Percentiles rank a stretch among this genome's conserved stretches.
phyloP scores from a whole-genome alignment of 2,329 filamentous ascomycete genomes.

The Bipolaris gigantea region DNA sequence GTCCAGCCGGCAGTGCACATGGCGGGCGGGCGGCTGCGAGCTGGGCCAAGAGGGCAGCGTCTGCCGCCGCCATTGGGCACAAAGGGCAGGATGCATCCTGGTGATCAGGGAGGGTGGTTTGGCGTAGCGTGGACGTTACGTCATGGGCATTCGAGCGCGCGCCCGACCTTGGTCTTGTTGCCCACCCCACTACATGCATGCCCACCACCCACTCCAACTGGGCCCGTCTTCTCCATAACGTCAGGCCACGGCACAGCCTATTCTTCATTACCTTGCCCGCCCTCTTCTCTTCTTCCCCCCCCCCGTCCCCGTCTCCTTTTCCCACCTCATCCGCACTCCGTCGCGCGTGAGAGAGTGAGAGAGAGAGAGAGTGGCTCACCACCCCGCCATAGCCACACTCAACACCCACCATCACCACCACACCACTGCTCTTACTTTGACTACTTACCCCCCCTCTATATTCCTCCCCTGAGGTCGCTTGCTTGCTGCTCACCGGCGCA shows the following conservation, averaged over 20 bases:
- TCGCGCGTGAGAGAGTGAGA: not conserved
- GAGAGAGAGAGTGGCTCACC: constrained; percentile 12
- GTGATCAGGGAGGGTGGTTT: constrained; percentile 15
- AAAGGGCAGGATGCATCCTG: constrained; percentile 6
- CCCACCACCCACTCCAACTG: constrained; percentile 21
- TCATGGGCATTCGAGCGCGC: constrained; percentile 15
- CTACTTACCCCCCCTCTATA: not conserved
- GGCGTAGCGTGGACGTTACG: constrained; percentile 15
- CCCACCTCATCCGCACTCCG: constrained; percentile 8
- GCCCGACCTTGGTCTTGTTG: constrained; percentile 20
- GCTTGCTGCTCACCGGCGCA: constrained; percentile 17
- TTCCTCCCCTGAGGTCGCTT: constrained; percentile 14
- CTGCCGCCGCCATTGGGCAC: constrained; percentile 16
- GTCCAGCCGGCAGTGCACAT: not conserved
- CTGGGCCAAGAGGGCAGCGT: constrained; percentile 14
- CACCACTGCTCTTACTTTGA: not conserved
- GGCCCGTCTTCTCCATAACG: constrained; percentile 29
- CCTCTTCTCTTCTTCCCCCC: not conserved
- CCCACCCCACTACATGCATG: constrained; percentile 22
- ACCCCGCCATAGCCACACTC: constrained; percentile 6
- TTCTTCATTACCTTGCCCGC: constrained; percentile 12
- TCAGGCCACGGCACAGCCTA: constrained; percentile 24
- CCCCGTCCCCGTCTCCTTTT: not conserved
- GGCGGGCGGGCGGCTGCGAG: constrained; percentile 8
- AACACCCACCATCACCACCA: not conserved